These are phyloP conservation scores for Entophlyctis helioformis DNA, from an alignment of 192 early-diverging fungal species.

Conservation along the genomic window DNA sequence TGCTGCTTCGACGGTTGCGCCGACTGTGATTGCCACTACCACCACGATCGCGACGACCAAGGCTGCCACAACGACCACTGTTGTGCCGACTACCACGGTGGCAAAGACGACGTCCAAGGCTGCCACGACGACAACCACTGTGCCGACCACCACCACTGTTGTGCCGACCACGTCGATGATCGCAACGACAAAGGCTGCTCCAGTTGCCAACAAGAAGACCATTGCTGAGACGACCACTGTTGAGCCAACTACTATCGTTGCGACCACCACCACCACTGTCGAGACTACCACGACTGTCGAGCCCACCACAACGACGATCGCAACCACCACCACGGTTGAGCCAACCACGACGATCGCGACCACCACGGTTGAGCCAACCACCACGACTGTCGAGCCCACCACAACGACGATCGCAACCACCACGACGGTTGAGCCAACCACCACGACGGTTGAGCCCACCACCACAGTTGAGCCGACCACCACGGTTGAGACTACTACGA, in stretches of 20 bases:
- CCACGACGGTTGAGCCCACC: conserved; percentile 1
- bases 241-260: not conserved
- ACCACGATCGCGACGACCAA: not conserved
- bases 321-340: conserved; percentile 1
- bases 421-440: not conserved
- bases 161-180: not conserved
- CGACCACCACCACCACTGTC: not conserved
- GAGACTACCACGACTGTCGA: too few species aligned
- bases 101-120: too few species aligned
- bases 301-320: too few species aligned
- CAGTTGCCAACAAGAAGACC: too few species aligned
- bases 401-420: not conserved
- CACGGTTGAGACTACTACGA: not conserved
- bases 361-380: not conserved
- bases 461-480: not conserved
- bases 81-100: not conserved
- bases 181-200: too few species aligned
- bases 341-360: too few species aligned
- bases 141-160: not conserved
- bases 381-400: not conserved
- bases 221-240: too few species aligned
- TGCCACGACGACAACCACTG: not conserved
- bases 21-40: not conserved
- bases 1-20: not conserved
- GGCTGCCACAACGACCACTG: not conserved